Conservation (phyloP, 768 basidiomycete genomes). For the Russula brevipes region DNA sequence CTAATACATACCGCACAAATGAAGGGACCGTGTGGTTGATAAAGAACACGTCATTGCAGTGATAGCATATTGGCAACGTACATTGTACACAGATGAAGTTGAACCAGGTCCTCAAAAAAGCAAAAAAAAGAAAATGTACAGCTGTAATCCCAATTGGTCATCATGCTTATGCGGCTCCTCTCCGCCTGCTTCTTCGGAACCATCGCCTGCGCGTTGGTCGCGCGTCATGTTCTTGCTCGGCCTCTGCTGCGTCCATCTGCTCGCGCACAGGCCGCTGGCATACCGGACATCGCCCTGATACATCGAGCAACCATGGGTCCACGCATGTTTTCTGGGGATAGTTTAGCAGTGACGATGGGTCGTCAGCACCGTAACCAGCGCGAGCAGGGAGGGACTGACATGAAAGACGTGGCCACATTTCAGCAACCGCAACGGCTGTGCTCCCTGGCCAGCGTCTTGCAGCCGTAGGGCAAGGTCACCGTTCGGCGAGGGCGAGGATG, state of each 20-base stretch:
- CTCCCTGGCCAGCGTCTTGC: conserved; percentile 67
- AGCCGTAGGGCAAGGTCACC: conserved; percentile 45
- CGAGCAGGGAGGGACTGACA: conserved; percentile 42
- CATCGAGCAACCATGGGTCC: conserved; percentile 82
- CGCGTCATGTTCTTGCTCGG: conserved; percentile 29
- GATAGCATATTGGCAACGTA: not conserved
- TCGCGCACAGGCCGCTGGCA: conserved; percentile 72
- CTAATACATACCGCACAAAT: too few relatives aligned
- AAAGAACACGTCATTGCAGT: not conserved
- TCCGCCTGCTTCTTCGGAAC: conserved; percentile 21
- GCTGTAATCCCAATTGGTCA: not conserved
- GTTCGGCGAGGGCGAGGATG: not conserved
- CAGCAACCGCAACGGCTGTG: conserved; percentile 70
- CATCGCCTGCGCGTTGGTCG: conserved; percentile 23
- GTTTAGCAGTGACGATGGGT: not conserved
- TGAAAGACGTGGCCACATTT: conserved; percentile 88
- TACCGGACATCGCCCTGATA: conserved; percentile 83
- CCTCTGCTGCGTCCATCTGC: conserved; percentile 33
- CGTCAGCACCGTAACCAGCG: not conserved
- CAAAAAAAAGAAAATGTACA: not conserved
- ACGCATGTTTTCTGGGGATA: conserved; percentile 69
- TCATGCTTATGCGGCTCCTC: not conserved
- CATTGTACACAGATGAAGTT: not conserved
- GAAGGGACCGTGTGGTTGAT: too few relatives aligned
- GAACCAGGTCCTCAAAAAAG: not conserved